Base-by-base conservation (phyloP, 768 basidiomycete genomes). In the Epithele typhae region DNA sequence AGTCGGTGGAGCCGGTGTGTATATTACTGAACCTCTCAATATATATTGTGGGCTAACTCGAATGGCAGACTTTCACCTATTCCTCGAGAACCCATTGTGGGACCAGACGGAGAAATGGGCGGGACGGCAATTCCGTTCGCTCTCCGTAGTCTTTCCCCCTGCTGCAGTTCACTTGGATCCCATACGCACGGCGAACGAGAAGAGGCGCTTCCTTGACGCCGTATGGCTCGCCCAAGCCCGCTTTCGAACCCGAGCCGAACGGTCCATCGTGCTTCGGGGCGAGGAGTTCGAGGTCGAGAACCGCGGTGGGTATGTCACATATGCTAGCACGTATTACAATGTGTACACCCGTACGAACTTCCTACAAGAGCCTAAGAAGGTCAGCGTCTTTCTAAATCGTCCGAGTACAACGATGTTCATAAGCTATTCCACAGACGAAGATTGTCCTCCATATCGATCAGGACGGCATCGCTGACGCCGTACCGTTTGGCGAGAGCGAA, bases 41-140 rank as follows among this genome's bases (percentile, higher is more conserved):
- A 43, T 17, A 11, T 21, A 27, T 14, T 25, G 2, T 15, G 8
- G 42, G 18, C 57, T 37, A 36, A 25, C 18, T 44, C 27, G 45
- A 40, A 24, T 25, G 25, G 15, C 62, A 93, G 94, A 93, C 55
- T 79, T 97, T 41, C 84, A 94, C 50, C 58, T 95, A 11, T 93
- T 83, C 65, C 68, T 98, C 30, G 91, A 92, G 65, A 82, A 71
- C 36, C 84, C 89, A 14, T 92, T 92, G 5, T 71, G 75, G 41
- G 91, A 92, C 57, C 84, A 90, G 60, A 79, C 74, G 14, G 92
- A 93, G 40, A 77, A 84, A 40, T 98, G 95, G 92, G 81, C 83
- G 14, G 87, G 84, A 32, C 84, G 96, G 9, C 76, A 91, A 10
- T 87, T 93, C 61, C 82, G 96, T 19, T 78, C 84, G 0, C 72